A percentile compares a stretch with the other conserved stretches of the same genome.
phyloP scores from a whole-genome alignment of 2,329 filamentous ascomycete genomes.

The Fusarium sp. region DNA sequence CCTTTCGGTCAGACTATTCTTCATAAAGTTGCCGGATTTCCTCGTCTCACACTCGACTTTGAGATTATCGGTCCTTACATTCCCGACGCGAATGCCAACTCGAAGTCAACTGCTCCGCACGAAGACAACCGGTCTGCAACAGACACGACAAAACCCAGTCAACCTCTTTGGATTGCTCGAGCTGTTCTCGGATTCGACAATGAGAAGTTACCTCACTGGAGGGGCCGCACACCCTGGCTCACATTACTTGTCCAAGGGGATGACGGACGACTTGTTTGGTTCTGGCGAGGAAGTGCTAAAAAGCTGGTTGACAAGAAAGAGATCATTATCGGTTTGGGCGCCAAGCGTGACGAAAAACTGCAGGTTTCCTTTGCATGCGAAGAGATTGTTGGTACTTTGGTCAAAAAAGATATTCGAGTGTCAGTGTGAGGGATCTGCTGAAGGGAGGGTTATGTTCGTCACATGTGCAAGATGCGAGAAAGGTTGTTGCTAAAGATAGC shows the following conservation, averaged over 20 bases:
- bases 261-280: constrained; percentile 69
- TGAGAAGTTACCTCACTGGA: constrained; percentile 68
- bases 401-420: constrained; percentile 44
- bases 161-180: constrained; percentile 59
- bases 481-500: not conserved
- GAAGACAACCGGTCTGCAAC: not conserved
- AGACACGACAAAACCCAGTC: not conserved
- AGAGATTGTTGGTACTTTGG: constrained; percentile 75
- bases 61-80: constrained; percentile 45
- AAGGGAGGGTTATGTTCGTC: not conserved
- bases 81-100: not conserved
- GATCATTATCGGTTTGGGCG: constrained; percentile 64
- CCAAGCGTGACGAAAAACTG: constrained; percentile 64
- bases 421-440: not conserved
- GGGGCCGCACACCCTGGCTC: constrained; percentile 71
- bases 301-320: constrained; percentile 70
- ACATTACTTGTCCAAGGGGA: constrained; percentile 77
- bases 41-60: constrained; percentile 60
- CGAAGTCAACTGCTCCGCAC: no score
- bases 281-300: constrained; percentile 70
- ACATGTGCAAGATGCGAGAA: not conserved
- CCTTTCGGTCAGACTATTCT: constrained; percentile 81
- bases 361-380: constrained; percentile 85
- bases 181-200: constrained; percentile 79
- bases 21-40: constrained; percentile 75